A percentile compares a stretch with the other conserved stretches of the same genome.
phyloP scores from a whole-genome alignment of 2,329 filamentous ascomycete species.

The Talaromyces verruculosus region DNA sequence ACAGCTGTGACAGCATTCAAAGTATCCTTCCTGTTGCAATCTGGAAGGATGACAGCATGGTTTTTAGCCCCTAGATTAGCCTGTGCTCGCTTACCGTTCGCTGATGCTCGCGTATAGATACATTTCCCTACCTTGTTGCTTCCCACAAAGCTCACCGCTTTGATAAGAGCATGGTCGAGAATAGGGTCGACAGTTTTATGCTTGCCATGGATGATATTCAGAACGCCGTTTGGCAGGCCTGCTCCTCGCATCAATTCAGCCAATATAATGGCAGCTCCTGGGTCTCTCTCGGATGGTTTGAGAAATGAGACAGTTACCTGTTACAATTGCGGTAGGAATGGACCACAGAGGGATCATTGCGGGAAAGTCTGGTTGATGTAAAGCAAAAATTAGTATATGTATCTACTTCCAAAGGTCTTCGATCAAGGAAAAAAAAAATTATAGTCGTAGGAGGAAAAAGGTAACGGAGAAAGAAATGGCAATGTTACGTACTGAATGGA shows the following conservation, averaged over 20 bases:
- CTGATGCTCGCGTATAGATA: conserved; percentile 66
- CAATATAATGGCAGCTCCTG: conserved; percentile 65
- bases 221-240: conserved; percentile 63
- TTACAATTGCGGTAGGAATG: conserved; percentile 61
- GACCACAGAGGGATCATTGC: conserved; percentile 70
- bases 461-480: too few species aligned
- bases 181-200: conserved; percentile 68
- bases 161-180: conserved; percentile 66
- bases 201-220: conserved; percentile 67
- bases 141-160: conserved; percentile 63
- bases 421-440: too few species aligned
- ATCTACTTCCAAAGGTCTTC: too few species aligned
- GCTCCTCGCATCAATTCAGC: conserved; percentile 64
- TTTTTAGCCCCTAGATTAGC: conserved; percentile 70
- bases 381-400: too few species aligned
- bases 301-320: conserved; percentile 63
- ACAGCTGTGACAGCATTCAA: conserved; percentile 64
- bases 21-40: conserved; percentile 59
- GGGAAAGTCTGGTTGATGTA: conserved; percentile 48
- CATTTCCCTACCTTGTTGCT: conserved; percentile 69
- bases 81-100: conserved; percentile 68
- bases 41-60: conserved; percentile 65
- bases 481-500: too few species aligned
- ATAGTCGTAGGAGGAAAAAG: too few species aligned
- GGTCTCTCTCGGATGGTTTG: conserved; percentile 67